These are phyloP conservation scores for Microbotryum violaceum DNA, from an alignment of 1,284 basidiomycete species.

Conservation along the genomic window DNA sequence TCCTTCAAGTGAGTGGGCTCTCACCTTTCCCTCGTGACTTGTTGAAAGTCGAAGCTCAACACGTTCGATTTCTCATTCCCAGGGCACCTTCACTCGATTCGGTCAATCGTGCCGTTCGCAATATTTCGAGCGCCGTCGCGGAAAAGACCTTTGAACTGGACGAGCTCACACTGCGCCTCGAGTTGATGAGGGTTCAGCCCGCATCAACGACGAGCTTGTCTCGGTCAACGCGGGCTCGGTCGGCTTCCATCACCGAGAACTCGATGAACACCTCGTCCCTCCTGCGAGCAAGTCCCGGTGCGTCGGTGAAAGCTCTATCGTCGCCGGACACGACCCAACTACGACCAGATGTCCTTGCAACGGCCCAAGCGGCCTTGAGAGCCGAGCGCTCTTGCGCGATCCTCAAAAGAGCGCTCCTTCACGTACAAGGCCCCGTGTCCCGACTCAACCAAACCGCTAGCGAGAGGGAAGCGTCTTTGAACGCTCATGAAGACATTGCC, in stretches of 20 bases:
- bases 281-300: not conserved
- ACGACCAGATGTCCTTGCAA: slow-evolving; percentile 2
- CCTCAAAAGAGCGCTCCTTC: slow-evolving; percentile 52
- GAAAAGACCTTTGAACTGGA: slow-evolving; percentile 57
- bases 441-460: slow-evolving; percentile 8
- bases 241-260: slow-evolving; percentile 7
- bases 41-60: not conserved
- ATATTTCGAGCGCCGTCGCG: slow-evolving; percentile 56
- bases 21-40: not conserved
- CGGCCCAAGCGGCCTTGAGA: slow-evolving; percentile 66
- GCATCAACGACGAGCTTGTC: not conserved
- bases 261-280: slow-evolving; percentile 9
- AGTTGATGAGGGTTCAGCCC: slow-evolving; percentile 48
- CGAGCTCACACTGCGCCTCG: slow-evolving; percentile 51
- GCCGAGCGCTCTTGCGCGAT: slow-evolving; percentile 62
- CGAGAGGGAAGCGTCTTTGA: not conserved
- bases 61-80: slow-evolving; percentile 8
- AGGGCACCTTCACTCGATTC: slow-evolving; percentile 76
- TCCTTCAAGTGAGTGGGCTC: slow-evolving; percentile 51
- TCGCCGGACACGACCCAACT: not conserved
- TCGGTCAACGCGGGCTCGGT: slow-evolving; percentile 1
- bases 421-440: slow-evolving; percentile 4
- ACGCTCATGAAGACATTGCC: not conserved
- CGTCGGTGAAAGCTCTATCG: not conserved
- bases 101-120: slow-evolving; percentile 70